Conservation (phyloP, 176 grass and related monocot species). For the Neostapfia colusana region DNA sequence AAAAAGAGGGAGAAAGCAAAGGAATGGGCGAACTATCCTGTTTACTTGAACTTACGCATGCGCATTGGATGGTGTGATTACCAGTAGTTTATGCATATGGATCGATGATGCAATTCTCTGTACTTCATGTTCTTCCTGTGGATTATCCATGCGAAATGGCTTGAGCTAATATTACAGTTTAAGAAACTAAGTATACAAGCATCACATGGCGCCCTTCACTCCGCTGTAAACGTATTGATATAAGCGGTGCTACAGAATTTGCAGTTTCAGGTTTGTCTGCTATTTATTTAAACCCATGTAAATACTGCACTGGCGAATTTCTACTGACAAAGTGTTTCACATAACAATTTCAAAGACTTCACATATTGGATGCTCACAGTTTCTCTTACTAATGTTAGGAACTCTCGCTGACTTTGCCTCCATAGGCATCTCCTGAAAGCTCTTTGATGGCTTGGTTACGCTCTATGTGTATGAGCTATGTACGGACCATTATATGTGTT, state of each 20-base stretch:
- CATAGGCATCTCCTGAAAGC: constrained; percentile 89
- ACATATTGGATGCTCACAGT: not conserved
- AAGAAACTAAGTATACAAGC: not conserved
- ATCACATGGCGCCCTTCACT: constrained; percentile 73
- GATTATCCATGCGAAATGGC: not conserved
- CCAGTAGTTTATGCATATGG: not conserved
- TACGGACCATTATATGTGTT: too few species aligned
- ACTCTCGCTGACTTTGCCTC: constrained; percentile 90
- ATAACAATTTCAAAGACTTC: not conserved
- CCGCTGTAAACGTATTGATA: constrained; percentile 63
- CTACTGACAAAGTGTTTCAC: not conserved
- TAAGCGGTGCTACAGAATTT: constrained; percentile 77
- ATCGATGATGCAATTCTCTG: not conserved
- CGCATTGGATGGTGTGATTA: not conserved
- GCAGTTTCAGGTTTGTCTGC: constrained; percentile 71
- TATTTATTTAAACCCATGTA: constrained; percentile 24
- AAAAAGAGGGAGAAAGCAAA: not conserved
- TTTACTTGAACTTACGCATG: not conserved
- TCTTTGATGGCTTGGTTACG: constrained; percentile 79
- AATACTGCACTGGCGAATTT: not conserved
- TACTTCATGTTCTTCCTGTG: not conserved
- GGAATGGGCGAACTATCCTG: not conserved
- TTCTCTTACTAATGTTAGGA: constrained; percentile 55
- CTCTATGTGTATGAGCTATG: too few species aligned
- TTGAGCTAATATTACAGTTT: not conserved